These are phyloP conservation scores for Quercus phellos DNA, from an alignment of 331 rosid genomes.

Conservation along the genomic window DNA sequence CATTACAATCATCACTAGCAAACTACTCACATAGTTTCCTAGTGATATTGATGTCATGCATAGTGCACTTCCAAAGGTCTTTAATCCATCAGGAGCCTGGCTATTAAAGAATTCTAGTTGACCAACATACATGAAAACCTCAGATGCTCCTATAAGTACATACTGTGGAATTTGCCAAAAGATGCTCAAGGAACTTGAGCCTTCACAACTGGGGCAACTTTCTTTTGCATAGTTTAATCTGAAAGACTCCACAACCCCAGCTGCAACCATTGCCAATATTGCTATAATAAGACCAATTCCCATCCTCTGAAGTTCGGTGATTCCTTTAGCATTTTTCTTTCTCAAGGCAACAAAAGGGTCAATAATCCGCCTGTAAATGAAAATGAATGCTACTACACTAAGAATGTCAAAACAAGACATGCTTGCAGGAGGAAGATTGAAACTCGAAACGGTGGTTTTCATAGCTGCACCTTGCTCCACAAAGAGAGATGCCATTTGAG, in stretches of 20 bases:
- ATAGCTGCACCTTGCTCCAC: slow-evolving; percentile 90
- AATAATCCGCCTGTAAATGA: slow-evolving; percentile 50
- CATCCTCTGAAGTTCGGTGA: slow-evolving; percentile 73
- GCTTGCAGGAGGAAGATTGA: slow-evolving; percentile 76
- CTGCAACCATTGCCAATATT: slow-evolving; percentile 62
- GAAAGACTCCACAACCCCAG: slow-evolving; percentile 57
- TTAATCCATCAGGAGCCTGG: slow-evolving; percentile 74
- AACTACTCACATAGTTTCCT: slow-evolving; percentile 72
- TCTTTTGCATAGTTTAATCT: slow-evolving; percentile 35
- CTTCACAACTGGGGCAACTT: slow-evolving; percentile 27
- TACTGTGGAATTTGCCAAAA: slow-evolving; percentile 87
- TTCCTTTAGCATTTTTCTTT: slow-evolving; percentile 30
- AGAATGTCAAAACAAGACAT: slow-evolving; percentile 86
- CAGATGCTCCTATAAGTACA: slow-evolving; percentile 66
- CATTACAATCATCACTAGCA: slow-evolving; percentile 73
- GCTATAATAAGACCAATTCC: slow-evolving; percentile 77
- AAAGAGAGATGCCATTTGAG: slow-evolving; percentile 86
- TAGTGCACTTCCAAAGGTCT: slow-evolving; percentile 86
- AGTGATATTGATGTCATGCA: slow-evolving; percentile 87
- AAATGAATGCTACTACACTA: slow-evolving; percentile 67
- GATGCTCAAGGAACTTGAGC: slow-evolving; percentile 52
- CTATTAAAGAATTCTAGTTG: slow-evolving; percentile 76
- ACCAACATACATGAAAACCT: slow-evolving; percentile 86
- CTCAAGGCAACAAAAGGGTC: slow-evolving; percentile 38
- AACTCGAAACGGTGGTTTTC: slow-evolving; percentile 47